Conservation (phyloP, 2,329 filamentous ascomycete genomes). For the Podosphaera aphanis region DNA sequence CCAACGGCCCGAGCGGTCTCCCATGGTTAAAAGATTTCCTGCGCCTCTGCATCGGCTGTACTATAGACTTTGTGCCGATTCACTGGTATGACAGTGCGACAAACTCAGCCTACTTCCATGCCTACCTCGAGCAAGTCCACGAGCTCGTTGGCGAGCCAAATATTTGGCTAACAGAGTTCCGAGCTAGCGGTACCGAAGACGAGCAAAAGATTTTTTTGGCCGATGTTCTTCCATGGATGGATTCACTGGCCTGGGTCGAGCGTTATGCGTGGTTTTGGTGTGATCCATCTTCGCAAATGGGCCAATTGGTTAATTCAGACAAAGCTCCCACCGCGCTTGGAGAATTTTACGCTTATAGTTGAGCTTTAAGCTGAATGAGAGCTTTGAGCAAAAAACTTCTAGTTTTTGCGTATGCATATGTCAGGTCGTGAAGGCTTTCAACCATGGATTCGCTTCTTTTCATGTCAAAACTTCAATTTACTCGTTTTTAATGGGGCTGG, state of each 20-base stretch:
- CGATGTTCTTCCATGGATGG: constrained; percentile 20
- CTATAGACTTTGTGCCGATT: constrained; percentile 20
- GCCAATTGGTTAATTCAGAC: constrained; percentile 2
- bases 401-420: too few species aligned
- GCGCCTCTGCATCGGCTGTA: constrained; percentile 17
- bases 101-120: constrained; percentile 19
- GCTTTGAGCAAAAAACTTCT: too few species aligned
- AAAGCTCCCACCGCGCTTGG: constrained; percentile 2
- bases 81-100: constrained; percentile 18
- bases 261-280: constrained; percentile 17
- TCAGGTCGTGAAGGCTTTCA: too few species aligned
- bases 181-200: constrained; percentile 12
- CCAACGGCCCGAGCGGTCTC: constrained; percentile 19
- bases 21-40: constrained; percentile 21
- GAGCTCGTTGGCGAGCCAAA: constrained; percentile 2
- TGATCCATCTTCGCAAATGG: constrained; percentile 1
- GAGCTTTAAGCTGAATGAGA: too few species aligned
- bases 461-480: too few species aligned
- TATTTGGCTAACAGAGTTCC: constrained; percentile 14
- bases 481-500: too few species aligned
- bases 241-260: constrained; percentile 17
- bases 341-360: constrained; percentile 2
- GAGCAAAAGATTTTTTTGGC: constrained; percentile 19
- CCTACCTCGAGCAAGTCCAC: constrained; percentile 18
- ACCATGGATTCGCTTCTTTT: too few species aligned